A percentile compares a stretch with the other conserved stretches of the same genome.
These are phyloP conservation scores for Mucor plumbeus DNA, from an alignment of 371 early-diverging fungal species.

Conservation along the genomic window DNA sequence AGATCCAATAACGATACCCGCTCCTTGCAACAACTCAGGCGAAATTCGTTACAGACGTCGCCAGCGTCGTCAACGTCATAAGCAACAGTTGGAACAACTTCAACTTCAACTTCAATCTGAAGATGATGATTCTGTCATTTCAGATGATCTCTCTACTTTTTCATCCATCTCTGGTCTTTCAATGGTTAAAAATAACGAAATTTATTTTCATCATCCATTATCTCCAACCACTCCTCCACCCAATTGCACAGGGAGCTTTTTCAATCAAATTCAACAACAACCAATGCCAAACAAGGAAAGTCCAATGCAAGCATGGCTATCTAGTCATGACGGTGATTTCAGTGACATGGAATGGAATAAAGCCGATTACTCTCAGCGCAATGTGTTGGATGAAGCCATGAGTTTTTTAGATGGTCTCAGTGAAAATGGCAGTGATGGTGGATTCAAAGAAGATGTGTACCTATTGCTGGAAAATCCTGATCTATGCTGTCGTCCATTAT, in stretches of 20 bases:
- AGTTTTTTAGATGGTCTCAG: conserved; percentile 30
- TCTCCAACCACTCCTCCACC: conserved; percentile 22
- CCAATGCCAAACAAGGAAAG: background rate
- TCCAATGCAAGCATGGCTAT: conserved; percentile 22
- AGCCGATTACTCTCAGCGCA: conserved; percentile 21
- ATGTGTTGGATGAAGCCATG: conserved; percentile 43
- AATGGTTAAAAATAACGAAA: conserved; percentile 2
- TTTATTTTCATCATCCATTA: conserved; percentile 27
- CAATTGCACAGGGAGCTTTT: conserved; percentile 5
- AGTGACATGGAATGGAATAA: background rate
- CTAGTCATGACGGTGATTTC: background rate
- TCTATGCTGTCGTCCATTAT: conserved; percentile 29
- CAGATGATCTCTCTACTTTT: conserved; percentile 13
- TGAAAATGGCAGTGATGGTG: conserved; percentile 27
- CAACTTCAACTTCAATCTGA: conserved; percentile 3
- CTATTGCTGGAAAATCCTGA: conserved; percentile 30
- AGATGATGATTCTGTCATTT: conserved; percentile 14
- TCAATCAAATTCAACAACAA: conserved; percentile 6
- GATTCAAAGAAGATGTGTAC: conserved; percentile 32
- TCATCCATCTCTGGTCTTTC: conserved; percentile 20
- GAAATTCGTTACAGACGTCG: conserved; percentile 24
- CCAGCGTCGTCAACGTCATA: conserved; percentile 20
- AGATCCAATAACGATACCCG: conserved; percentile 6
- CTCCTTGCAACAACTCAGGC: background rate
- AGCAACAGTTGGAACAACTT: conserved; percentile 17